phyloP scores from a whole-genome alignment of 371 early-diverging fungal species.

The Apophysomyces elegans region DNA sequence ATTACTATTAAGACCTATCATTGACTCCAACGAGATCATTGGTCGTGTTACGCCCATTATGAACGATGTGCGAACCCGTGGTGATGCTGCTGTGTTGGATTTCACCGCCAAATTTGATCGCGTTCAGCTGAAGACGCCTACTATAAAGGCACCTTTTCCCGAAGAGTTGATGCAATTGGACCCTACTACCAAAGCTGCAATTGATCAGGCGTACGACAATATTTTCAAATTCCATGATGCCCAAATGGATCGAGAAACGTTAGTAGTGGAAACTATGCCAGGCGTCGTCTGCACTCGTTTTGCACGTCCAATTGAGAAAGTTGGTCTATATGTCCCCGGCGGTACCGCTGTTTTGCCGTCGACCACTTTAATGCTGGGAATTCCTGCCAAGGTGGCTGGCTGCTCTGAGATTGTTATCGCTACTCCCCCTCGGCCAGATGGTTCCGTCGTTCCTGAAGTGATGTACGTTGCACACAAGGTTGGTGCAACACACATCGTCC shows the following conservation, averaged over 20 bases:
- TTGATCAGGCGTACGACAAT: slow-evolving; percentile 94
- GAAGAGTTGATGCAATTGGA: slow-evolving; percentile 69
- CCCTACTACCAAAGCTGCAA: slow-evolving; percentile 76
- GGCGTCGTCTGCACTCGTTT: slow-evolving; percentile 94
- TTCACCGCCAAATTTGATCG: slow-evolving; percentile 91
- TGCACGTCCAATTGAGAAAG: slow-evolving; percentile 91
- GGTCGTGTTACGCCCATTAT: slow-evolving; percentile 91
- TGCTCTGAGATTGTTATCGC: slow-evolving; percentile 94
- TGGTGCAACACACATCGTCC: slow-evolving; percentile 87
- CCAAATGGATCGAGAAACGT: slow-evolving; percentile 75
- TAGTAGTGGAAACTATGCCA: slow-evolving; percentile 95
- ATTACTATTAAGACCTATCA: slow-evolving; percentile 90
- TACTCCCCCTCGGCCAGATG: slow-evolving; percentile 94
- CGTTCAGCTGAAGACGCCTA: slow-evolving; percentile 71
- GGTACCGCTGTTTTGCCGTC: slow-evolving; percentile 98
- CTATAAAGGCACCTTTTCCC: slow-evolving; percentile 87
- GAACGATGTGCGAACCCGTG: slow-evolving; percentile 77
- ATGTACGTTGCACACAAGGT: slow-evolving; percentile 98
- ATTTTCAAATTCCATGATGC: slow-evolving; percentile 94
- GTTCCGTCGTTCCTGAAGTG: slow-evolving; percentile 92
- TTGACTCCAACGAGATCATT: slow-evolving; percentile 86
- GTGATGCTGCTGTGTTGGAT: slow-evolving; percentile 87
- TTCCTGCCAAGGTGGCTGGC: slow-evolving; percentile 97
- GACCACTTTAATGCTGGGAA: slow-evolving; percentile 94
- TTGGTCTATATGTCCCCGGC: slow-evolving; percentile 97